Conservation (phyloP, 2,329 filamentous ascomycete species). For the Colletotrichum sp. region DNA sequence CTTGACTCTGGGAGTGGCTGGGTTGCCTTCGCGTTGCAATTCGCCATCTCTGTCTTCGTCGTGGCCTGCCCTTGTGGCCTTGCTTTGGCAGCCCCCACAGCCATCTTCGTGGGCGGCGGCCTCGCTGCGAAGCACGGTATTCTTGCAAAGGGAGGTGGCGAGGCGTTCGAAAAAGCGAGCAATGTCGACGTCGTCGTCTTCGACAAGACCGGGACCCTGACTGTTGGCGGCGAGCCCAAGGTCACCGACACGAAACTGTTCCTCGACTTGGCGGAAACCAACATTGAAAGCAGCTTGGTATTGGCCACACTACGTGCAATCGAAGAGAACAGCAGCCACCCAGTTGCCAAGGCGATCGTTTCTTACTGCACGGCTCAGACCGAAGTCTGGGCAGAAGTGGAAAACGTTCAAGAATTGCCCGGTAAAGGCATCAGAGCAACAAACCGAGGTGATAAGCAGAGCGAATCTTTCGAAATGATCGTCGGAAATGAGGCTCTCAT, state of each 20-base stretch:
- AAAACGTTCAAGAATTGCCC: slow-evolving; percentile 67
- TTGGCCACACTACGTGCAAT: slow-evolving; percentile 63
- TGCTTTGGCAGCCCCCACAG: slow-evolving; percentile 84
- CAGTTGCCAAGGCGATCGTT: slow-evolving; percentile 74
- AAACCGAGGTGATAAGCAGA: slow-evolving; percentile 36
- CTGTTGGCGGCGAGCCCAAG: slow-evolving; percentile 72
- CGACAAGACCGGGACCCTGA: slow-evolving; percentile 88
- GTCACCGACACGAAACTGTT: slow-evolving; percentile 63
- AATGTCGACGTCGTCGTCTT: slow-evolving; percentile 81
- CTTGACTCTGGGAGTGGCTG: slow-evolving; percentile 66
- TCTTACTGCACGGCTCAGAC: slow-evolving; percentile 58
- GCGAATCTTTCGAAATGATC: slow-evolving; percentile 55
- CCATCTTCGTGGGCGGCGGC: slow-evolving; percentile 82
- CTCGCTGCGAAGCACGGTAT: slow-evolving; percentile 82
- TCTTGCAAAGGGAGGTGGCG: slow-evolving; percentile 82
- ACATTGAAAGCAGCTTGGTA: slow-evolving; percentile 30
- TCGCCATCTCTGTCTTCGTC: slow-evolving; percentile 86
- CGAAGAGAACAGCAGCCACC: slow-evolving; percentile 77
- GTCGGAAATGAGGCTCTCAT: slow-evolving; percentile 80
- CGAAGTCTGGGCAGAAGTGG: slow-evolving; percentile 35
- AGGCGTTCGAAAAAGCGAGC: slow-evolving; percentile 86
- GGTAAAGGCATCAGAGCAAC: slow-evolving; percentile 73
- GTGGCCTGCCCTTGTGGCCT: slow-evolving; percentile 87
- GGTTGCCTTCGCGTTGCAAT: slow-evolving; percentile 77
- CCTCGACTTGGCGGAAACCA: slow-evolving; percentile 31